A percentile compares a stretch with the other conserved stretches of the same genome.
Evolutionary conservation across 768 basidiomycete genomes (phyloP).

Genomic region (Lentinus brumalis): DNA sequence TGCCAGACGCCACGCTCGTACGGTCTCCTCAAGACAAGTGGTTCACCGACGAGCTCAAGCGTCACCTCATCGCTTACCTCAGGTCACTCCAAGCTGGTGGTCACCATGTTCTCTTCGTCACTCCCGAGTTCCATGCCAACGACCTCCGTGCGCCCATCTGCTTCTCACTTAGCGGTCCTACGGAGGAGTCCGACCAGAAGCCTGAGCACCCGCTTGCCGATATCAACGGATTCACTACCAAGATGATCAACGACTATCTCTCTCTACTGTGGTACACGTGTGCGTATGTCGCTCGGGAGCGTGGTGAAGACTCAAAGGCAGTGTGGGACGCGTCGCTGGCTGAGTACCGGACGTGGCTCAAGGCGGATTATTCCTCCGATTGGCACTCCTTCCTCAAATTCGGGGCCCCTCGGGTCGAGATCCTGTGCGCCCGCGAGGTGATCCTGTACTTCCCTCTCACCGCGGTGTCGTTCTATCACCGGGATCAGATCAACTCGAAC

Average conservation of each 20-base stretch:
- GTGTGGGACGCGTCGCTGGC: neutral
- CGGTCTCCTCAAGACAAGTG: conserved; percentile 12
- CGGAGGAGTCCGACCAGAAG: neutral
- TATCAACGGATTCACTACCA: neutral
- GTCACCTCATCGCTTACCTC: conserved; percentile 27
- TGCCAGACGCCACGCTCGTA: neutral
- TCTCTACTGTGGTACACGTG: conserved; percentile 23
- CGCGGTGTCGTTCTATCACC: conserved; percentile 16
- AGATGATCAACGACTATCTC: conserved; percentile 26
- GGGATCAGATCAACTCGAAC: neutral
- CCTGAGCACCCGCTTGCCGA: neutral
- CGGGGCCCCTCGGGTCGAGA: conserved; percentile 24
- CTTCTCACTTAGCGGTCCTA: neutral
- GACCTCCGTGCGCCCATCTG: neutral
- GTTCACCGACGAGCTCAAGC: conserved; percentile 3
- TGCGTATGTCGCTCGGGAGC: neutral
- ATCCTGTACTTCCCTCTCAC: conserved; percentile 26
- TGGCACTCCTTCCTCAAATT: conserved; percentile 25
- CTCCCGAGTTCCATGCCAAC: conserved; percentile 34
- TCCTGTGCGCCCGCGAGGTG: conserved; percentile 27
- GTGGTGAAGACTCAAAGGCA: neutral
- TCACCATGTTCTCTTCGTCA: conserved; percentile 32
- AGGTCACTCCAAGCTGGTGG: conserved; percentile 31
- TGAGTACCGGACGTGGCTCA: neutral
- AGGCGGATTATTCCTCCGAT: neutral